A percentile compares a stretch with the other conserved stretches of the same genome.
Evolutionary conservation across 495 filamentous ascomycete species (phyloP).

Genomic region (Hypoxylon lienhwacheense): DNA sequence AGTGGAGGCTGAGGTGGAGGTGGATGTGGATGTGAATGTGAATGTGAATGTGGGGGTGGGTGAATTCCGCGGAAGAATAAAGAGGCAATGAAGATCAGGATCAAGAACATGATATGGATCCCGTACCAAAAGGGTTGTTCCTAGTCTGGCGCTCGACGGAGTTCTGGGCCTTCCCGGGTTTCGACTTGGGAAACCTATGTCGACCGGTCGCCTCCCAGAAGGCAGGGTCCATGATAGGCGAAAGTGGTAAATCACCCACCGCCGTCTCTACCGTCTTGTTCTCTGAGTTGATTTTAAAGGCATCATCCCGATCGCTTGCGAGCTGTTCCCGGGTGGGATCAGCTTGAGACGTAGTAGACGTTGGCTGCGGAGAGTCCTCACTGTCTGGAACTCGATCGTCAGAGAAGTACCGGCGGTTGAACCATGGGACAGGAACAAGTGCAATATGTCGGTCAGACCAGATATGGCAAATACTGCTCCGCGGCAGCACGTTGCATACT

Average conservation of each 20-base stretch:
- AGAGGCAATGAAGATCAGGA: conserved; percentile 37
- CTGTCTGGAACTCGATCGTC: conserved; percentile 2
- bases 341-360: no score
- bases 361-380: background rate
- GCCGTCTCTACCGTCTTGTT: conserved; percentile 45
- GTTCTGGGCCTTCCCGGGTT: conserved; percentile 39
- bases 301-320: conserved; percentile 22
- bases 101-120: conserved; percentile 23
- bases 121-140: conserved; percentile 63
- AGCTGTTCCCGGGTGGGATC: background rate
- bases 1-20: no score
- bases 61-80: no score
- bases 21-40: no score
- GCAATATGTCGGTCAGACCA: conserved; percentile 10
- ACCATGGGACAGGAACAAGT: background rate
- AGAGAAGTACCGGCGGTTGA: conserved; percentile 6
- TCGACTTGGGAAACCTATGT: conserved; percentile 39
- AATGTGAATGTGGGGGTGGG: no score
- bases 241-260: conserved; percentile 48
- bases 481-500: conserved; percentile 33
- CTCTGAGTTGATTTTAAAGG: conserved; percentile 35
- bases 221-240: conserved; percentile 55
- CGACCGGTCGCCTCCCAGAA: conserved; percentile 43
- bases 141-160: conserved; percentile 53
- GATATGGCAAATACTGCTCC: conserved; percentile 25